phyloP scores from a whole-genome alignment of 2,329 filamentous ascomycete genomes.

The Penicillium freii region DNA sequence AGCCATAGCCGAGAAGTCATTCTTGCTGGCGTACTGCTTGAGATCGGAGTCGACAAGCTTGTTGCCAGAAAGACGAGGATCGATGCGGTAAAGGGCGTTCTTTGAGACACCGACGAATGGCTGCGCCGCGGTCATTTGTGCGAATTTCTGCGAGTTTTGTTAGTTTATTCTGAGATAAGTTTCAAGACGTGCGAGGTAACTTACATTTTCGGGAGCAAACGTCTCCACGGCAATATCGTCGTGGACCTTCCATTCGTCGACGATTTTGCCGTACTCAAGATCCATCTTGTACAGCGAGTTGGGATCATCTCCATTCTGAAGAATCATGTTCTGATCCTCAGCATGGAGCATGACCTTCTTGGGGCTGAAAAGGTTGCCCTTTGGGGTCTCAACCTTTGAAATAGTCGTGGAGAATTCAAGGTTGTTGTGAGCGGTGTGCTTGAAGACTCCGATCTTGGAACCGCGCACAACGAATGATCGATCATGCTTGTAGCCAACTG shows the following conservation, averaged over 20 bases:
- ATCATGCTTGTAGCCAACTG: slow-evolving; percentile 95
- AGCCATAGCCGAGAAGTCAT: slow-evolving; percentile 90
- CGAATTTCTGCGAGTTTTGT: slow-evolving; percentile 67
- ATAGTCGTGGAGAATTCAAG: slow-evolving; percentile 97
- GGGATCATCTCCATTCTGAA: slow-evolving; percentile 78
- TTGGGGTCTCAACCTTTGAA: slow-evolving; percentile 86
- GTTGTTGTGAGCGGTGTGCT: slow-evolving; percentile 87
- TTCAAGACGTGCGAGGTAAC: slow-evolving; percentile 20
- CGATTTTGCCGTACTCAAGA: slow-evolving; percentile 93
- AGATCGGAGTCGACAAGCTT: slow-evolving; percentile 91
- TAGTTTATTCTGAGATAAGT: slow-evolving; percentile 22
- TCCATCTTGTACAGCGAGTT: slow-evolving; percentile 97
- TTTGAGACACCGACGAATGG: slow-evolving; percentile 91
- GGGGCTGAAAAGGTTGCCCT: slow-evolving; percentile 83
- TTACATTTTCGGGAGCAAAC: slow-evolving; percentile 82
- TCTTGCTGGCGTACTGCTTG: slow-evolving; percentile 96
- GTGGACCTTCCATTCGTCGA: slow-evolving; percentile 98
- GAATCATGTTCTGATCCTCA: slow-evolving; percentile 82
- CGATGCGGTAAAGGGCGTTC: slow-evolving; percentile 90
- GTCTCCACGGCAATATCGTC: slow-evolving; percentile 91
- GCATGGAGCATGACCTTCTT: slow-evolving; percentile 97
- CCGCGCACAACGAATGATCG: slow-evolving; percentile 95
- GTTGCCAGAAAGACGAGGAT: slow-evolving; percentile 82
- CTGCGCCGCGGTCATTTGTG: slow-evolving; percentile 93
- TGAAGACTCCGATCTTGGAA: slow-evolving; percentile 98